A percentile compares a stretch with the other conserved stretches of the same genome.
Evolutionary conservation across 768 basidiomycete genomes (phyloP).

Genomic region (Pleurotus sapidus): DNA sequence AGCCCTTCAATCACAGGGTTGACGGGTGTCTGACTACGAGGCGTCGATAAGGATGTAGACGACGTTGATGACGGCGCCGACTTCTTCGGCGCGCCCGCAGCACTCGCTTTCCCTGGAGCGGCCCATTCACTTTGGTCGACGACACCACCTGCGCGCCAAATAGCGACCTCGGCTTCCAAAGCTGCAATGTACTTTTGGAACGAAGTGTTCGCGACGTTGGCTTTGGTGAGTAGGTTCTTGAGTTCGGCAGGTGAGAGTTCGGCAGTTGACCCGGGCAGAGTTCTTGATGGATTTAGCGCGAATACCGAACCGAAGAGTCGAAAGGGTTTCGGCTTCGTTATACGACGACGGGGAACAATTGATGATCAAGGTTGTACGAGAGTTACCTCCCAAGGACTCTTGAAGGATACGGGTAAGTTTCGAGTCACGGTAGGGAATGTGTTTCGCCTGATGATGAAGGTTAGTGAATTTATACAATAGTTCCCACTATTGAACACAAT

Average conservation of each 20-base stretch:
- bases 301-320: slow-evolving; percentile 98
- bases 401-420: slow-evolving; percentile 98
- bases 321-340: slow-evolving; percentile 95
- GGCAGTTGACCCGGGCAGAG: slow-evolving; percentile 95
- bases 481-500: slow-evolving; percentile 15
- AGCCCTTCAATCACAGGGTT: slow-evolving; percentile 73
- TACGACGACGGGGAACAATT: slow-evolving; percentile 98
- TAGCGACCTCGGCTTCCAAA: slow-evolving; percentile 85
- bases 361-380: slow-evolving; percentile 95
- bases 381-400: slow-evolving; percentile 97
- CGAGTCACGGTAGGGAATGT: slow-evolving; percentile 98
- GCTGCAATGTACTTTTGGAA: slow-evolving; percentile 86
- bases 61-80: slow-evolving; percentile 66
- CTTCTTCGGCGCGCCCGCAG: slow-evolving; percentile 52
- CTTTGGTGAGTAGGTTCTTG: slow-evolving; percentile 87
- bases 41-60: slow-evolving; percentile 51
- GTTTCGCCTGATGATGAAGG: slow-evolving; percentile 72
- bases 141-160: slow-evolving; percentile 85
- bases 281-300: slow-evolving; percentile 99
- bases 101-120: slow-evolving; percentile 55
- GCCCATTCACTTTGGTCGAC: slow-evolving; percentile 88
- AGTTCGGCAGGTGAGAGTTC: slow-evolving; percentile 96
- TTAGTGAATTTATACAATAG: slow-evolving; percentile 7
- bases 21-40: slow-evolving; percentile 67
- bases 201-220: slow-evolving; percentile 79